phyloP scores from a whole-genome alignment of 2,329 filamentous ascomycete species.

The Capronia coronata region DNA sequence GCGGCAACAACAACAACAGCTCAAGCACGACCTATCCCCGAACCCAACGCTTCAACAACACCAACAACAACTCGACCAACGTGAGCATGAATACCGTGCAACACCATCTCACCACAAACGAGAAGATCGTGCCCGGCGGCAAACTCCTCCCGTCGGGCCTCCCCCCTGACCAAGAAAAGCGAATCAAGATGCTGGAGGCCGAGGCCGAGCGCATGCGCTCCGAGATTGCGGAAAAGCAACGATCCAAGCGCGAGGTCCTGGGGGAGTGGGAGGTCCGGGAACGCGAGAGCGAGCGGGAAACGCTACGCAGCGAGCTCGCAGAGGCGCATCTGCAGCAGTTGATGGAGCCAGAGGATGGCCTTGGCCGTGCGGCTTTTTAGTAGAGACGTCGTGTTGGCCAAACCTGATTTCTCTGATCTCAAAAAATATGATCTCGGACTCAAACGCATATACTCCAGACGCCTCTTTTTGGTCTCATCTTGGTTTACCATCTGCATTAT shows the following conservation, averaged over 20 bases:
- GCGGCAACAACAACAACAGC: conserved; percentile 36
- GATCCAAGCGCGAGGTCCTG: conserved; percentile 37
- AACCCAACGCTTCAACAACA: conserved; percentile 35
- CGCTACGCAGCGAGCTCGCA: conserved; percentile 44
- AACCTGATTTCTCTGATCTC: no score
- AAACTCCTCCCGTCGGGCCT: conserved; percentile 36
- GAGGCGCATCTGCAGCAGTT: conserved; percentile 44
- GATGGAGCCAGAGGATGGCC: conserved; percentile 40
- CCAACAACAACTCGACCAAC: not conserved
- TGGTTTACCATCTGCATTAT: no score
- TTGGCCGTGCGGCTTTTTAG: conserved; percentile 38
- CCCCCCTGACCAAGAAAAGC: conserved; percentile 38
- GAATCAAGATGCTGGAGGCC: conserved; percentile 40
- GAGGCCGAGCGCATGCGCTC: conserved; percentile 42
- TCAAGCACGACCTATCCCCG: conserved; percentile 35
- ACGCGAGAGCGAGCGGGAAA: conserved; percentile 42
- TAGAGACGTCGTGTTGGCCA: no score
- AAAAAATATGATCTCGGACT: no score
- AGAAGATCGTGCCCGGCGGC: conserved; percentile 39
- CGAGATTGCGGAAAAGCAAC: conserved; percentile 42
- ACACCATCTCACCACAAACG: conserved; percentile 33
- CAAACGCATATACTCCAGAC: no score
- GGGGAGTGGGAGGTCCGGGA: conserved; percentile 45
- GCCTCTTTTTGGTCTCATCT: no score
- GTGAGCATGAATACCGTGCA: conserved; percentile 13